phyloP scores from a whole-genome alignment of 164 flowering plant genomes.

The grape (Vitis vinifera) region DNA sequence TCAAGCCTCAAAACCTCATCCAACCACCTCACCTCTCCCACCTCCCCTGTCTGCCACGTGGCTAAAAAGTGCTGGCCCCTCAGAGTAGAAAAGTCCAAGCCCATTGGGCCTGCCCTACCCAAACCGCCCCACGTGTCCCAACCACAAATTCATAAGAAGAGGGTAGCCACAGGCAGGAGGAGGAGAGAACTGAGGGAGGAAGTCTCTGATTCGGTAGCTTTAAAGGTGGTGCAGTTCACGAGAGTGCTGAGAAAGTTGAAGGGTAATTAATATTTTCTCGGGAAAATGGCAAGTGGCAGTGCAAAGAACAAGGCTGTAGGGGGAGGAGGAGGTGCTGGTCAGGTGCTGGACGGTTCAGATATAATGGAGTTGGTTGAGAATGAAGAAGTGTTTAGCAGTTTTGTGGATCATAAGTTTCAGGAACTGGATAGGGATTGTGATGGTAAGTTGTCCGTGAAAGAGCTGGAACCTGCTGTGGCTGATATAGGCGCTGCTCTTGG shows the following conservation, averaged over 20 bases:
- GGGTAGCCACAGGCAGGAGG: constrained; percentile 13
- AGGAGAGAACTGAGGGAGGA: no score
- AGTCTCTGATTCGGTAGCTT: no score
- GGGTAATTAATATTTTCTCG: background rate
- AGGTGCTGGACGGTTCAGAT: constrained; percentile 86
- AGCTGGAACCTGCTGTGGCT: constrained; percentile 81
- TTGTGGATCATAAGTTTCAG: constrained; percentile 73
- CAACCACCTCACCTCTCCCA: no score
- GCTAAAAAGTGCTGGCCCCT: background rate
- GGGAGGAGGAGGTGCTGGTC: constrained; percentile 18
- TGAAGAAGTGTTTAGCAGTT: constrained; percentile 62
- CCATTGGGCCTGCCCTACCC: background rate
- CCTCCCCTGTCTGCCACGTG: constrained; percentile 1
- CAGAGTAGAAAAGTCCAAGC: background rate
- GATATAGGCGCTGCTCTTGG: constrained; percentile 88
- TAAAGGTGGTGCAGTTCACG: no score
- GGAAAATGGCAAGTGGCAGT: constrained; percentile 7
- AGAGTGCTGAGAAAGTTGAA: no score
- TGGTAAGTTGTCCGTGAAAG: constrained; percentile 74
- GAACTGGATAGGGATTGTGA: constrained; percentile 71
- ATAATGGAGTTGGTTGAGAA: constrained; percentile 89
- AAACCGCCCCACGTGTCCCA: constrained; percentile 46
- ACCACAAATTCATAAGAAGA: constrained; percentile 17
- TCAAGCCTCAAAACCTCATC: no score
- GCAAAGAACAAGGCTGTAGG: constrained; percentile 11